Evolutionary conservation across 2,329 filamentous ascomycete genomes (phyloP).

Genomic region (Hawksworthiomyces lignivorus): DNA sequence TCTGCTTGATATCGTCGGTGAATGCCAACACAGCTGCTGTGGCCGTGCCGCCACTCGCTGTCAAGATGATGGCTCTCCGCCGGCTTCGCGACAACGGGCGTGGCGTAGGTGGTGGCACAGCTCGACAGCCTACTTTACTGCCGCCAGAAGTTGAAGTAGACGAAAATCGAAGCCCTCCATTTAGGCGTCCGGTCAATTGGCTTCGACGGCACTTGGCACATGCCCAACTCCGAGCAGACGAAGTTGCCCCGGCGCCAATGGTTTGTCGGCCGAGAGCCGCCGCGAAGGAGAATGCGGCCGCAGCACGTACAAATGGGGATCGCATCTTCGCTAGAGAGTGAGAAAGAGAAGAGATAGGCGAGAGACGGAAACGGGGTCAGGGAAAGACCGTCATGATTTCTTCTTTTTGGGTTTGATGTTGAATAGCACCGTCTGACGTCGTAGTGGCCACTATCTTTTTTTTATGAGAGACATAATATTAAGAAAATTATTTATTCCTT

Average conservation of each 20-base stretch:
- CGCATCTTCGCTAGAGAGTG: not conserved
- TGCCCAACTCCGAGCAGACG: conserved; percentile 9
- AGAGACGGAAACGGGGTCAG: not conserved
- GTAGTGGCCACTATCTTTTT: not conserved
- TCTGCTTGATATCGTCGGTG: conserved; percentile 64
- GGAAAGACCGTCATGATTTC: not conserved
- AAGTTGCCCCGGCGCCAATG: not conserved
- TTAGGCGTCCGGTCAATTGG: conserved; percentile 4
- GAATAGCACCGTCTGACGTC: conserved; percentile 8
- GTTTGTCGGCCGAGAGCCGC: conserved; percentile 5
- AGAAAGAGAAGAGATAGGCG: not conserved
- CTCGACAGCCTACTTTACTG: not conserved
- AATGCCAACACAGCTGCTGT: conserved; percentile 45
- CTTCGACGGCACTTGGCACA: conserved; percentile 11
- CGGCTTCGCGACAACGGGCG: conserved; percentile 12
- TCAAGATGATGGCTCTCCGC: conserved; percentile 35
- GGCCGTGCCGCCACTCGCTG: conserved; percentile 40
- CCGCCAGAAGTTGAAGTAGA: not conserved
- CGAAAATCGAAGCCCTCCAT: not conserved
- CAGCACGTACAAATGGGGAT: not conserved
- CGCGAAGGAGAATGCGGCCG: conserved; percentile 4
- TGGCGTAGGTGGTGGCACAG: not conserved
- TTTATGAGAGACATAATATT: no score
- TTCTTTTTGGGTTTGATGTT: no score
- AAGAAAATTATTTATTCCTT: no score